A percentile compares a stretch with the other conserved stretches of the same genome.
These are phyloP conservation scores for Syzygium jambos DNA, from an alignment of 345 rosid genomes.

Conservation along the genomic window DNA sequence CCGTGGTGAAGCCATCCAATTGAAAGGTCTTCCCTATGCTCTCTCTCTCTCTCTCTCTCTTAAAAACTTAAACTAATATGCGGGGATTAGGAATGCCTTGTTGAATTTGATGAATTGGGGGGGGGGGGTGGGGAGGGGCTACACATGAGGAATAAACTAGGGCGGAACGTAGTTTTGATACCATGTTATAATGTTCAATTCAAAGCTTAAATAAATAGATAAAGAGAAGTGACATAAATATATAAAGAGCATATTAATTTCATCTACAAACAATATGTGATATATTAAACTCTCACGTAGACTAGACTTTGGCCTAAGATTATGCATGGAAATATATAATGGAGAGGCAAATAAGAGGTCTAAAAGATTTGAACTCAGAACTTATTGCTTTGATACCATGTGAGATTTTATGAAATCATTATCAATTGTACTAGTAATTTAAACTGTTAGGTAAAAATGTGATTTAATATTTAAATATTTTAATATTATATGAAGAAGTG, in stretches of 20 bases:
- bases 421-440: neutral
- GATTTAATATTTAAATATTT: neutral
- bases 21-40: neutral
- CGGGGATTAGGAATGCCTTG: neutral
- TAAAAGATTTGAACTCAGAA: neutral
- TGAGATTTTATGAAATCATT: neutral
- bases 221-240: neutral
- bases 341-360: neutral
- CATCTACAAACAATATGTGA: neutral
- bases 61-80: neutral
- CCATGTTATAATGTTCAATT: neutral
- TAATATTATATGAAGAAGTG: accelerated
- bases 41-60: neutral
- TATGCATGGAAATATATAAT: neutral
- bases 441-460: neutral
- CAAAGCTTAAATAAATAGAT: neutral
- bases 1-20: neutral
- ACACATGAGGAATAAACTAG: neutral
- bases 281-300: neutral
- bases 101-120: neutral
- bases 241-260: neutral
- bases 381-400: accelerated
- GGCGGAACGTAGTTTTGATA: neutral
- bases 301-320: neutral
- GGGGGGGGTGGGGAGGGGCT: neutral